Base-by-base conservation (phyloP, 768 basidiomycete species). In the Leccinum sublutescens region DNA sequence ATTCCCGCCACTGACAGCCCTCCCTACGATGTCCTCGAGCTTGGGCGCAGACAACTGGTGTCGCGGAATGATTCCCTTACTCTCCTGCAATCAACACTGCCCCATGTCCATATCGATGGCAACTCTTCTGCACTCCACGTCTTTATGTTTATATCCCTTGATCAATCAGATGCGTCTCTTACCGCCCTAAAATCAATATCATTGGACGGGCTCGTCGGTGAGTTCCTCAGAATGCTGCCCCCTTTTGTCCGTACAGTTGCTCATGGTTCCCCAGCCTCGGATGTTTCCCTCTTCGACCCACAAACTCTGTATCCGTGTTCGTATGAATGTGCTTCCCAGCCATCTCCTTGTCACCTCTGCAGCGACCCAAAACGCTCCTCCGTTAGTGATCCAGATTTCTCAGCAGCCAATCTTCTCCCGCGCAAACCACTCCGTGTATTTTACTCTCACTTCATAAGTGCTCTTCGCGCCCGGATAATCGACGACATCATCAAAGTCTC, bases 271-370 rank as follows among this genome's bases (percentile, higher is more conserved):
- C 57, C 60, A 87, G 85, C 70, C 10, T 68, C 73, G 17, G 78
- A 82, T 60, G 61, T 71, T 34, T 74, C 75, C 2, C 71, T 76
- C 7, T 86, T 87, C 65, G 66, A 73, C n/a, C 79, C 79, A 10
- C 67, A 76, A 52, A 77, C 76, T 48, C 67, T 87, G 40, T 85
- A 82, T 71, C 82, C 85, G 15, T 82, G 83, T 65, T 84, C 82
- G 27, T 60, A 69, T n/a, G 66, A 73, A 48, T 84, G 84, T 60
- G 72, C 83, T 34, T 58, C 68, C 15, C 74, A 74, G 19, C 59
- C 62, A 23, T 63, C 60, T 5, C 80, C 81, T 11, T 83, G 81
- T 63, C 61, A 71, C 3, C 56, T 64, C 3, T 85, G 80, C 62
- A 62, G 70, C 15, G 59, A 68, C 56, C 61, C 64, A 38, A 52